Percentiles rank a stretch among this genome's conserved stretches.
Evolutionary conservation across 352 stramenopile species (phyloP).

Genomic region (Phytophthora megakarya): DNA sequence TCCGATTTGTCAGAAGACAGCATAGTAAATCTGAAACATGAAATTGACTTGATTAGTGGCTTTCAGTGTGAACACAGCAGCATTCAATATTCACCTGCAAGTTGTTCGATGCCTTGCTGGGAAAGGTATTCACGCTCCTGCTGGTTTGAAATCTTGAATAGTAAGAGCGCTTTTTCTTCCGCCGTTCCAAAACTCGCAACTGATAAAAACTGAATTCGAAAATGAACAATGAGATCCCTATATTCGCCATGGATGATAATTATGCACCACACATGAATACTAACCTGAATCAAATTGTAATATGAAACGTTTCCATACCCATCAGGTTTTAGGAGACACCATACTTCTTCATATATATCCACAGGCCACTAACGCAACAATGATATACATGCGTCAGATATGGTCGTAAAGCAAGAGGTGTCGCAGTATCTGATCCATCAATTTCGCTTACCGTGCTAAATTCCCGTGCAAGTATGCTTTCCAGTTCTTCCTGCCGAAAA

Average conservation of each 20-base stretch:
- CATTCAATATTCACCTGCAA: constrained; percentile 45
- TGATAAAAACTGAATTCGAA: constrained; percentile 42
- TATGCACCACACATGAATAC: background rate
- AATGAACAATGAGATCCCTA: background rate
- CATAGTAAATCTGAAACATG: constrained; percentile 49
- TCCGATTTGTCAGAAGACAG: constrained; percentile 51
- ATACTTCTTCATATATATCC: constrained; percentile 47
- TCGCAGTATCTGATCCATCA: background rate
- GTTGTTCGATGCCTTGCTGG: constrained; percentile 41
- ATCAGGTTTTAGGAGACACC: constrained; percentile 54
- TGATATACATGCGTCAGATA: background rate
- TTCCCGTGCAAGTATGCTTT: constrained; percentile 55
- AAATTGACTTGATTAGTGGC: background rate
- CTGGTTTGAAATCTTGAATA: constrained; percentile 54
- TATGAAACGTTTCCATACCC: constrained; percentile 71
- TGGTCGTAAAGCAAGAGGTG: background rate
- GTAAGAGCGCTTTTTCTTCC: constrained; percentile 57
- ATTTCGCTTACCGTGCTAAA: constrained; percentile 43
- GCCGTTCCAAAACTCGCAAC: constrained; percentile 42
- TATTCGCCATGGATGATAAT: background rate
- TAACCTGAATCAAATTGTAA: constrained; percentile 63
- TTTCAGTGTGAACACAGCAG: background rate
- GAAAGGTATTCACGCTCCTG: constrained; percentile 38
- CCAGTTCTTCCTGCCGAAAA: constrained; percentile 55
- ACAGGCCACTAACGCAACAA: constrained; percentile 46